Conservation (phyloP, 2,329 filamentous ascomycete species). For the Apiospora koreana region DNA sequence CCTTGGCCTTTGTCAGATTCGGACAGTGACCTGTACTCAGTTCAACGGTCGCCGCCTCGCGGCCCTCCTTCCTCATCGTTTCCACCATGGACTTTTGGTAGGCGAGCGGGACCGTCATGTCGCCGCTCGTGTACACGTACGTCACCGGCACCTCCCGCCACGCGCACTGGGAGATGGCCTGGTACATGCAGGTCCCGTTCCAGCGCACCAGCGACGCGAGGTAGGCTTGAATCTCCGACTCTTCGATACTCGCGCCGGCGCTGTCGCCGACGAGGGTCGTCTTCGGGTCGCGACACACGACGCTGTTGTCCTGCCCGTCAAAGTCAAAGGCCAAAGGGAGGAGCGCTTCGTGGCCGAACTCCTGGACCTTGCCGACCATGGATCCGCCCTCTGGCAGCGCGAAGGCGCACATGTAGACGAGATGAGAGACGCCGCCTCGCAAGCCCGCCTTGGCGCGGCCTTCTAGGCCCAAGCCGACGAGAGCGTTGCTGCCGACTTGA, state of each 20-base stretch:
- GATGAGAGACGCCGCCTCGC: conserved; percentile 23
- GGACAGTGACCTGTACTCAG: conserved; percentile 21
- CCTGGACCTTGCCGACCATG: conserved; percentile 16
- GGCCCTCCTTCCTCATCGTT: conserved; percentile 15
- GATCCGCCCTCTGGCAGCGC: conserved; percentile 14
- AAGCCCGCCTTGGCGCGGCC: conserved; percentile 18
- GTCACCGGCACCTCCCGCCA: conserved; percentile 18
- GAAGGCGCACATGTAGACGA: conserved; percentile 25
- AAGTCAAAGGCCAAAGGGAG: conserved; percentile 17
- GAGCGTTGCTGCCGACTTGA: conserved; percentile 28
- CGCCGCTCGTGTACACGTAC: conserved; percentile 18
- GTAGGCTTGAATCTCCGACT: conserved; percentile 17
- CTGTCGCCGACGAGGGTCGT: not conserved
- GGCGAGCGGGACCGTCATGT: conserved; percentile 15
- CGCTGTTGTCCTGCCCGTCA: conserved; percentile 18
- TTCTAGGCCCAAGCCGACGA: conserved; percentile 21
- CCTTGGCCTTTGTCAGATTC: conserved; percentile 18
- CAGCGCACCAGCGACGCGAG: conserved; percentile 13
- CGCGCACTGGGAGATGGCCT: conserved; percentile 10
- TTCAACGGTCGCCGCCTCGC: conserved; percentile 16
- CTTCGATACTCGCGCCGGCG: conserved; percentile 5
- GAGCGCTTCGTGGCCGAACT: conserved; percentile 17
- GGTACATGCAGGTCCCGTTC: conserved; percentile 21
- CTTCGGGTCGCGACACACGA: conserved; percentile 15
- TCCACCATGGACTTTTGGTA: conserved; percentile 20